Evolutionary conservation across 208 protist genomes (phyloP), one percentile per base, ranked within the genome.

Genomic region (Trypanosoma cruzi): DNA sequence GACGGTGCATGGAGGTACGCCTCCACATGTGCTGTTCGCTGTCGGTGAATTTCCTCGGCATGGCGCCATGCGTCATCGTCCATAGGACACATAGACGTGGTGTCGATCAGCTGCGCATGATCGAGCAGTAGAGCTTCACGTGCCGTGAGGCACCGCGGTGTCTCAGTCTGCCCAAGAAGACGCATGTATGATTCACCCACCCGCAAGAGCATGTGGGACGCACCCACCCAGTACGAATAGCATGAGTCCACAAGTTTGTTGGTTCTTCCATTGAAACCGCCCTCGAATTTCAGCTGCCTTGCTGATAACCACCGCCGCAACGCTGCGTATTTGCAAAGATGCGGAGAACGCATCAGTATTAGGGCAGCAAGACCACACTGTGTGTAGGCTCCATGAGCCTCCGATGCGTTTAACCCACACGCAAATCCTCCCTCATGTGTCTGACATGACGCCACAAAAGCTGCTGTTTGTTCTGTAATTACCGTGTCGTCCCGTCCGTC

Each of bases 211-310:
- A 86, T 89, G 64, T 93, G 85, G 3, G 88, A 82, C 1, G 85
- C 74, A 28, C 98, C 98, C 7, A 99, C 75, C 98, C 98, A 99
- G 61, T 98, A 97, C 7, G 91, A 96, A 81, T 99, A 99, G 79
- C 98, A 99, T 11, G 94, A 93, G 78, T 99, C 98, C 4, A 97
- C 89, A n/a, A 98, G 81, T 81, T 99, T 99, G 79, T 99, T 99
- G 10, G 95, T 98, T 22, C 98, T 77, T 8, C 98, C 98, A 63
- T 93, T 89, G 60, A 98, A 99, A 7, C 97, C 98, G 55, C 95
- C 95, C 61, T 96, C 88, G 36, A 79, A 89, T 31, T 57, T 68
- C 26, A 85, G 67, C 75, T 98, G 96, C 26, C 93, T 88, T 14
- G 72, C 68, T 3, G 80, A 64, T 16, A 97, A 67, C 95, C 94